Base-by-base conservation (phyloP, 306 rosid genomes). In the Begonia fuchsioides region DNA sequence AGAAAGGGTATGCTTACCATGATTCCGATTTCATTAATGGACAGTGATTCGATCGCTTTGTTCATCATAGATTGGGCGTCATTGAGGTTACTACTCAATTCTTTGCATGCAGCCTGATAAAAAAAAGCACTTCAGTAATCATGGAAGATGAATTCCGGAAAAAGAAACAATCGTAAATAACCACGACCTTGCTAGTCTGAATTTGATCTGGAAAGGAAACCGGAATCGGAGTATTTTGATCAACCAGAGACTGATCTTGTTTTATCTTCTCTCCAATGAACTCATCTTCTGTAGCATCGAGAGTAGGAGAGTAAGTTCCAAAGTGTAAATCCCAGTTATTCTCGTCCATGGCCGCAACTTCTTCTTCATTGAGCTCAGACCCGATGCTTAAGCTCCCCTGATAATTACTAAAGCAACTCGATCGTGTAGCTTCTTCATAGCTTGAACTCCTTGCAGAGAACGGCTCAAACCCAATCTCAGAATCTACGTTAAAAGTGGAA, bases 21-120 rank as follows among this genome's bases (percentile, higher is more conserved):
- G 53, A 11, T 63, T 69, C 68, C 81, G 57, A 86, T 76, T 64
- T 81, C 90, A 52, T 69, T 88, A 44, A 86, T 67, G 48, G 83
- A 74, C 14, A 64, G 63, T 57, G 81, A 81, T 66, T 74, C 68
- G 72, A 76, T 86, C 58, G 79, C 75, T 74, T 67, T 78, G 67
- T 58, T 72, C 54, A 70, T 49, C 66, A 52, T 62, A 54, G 72
- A 66, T 49, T 78, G 86, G 72, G 72, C 72, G 51, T 74, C 81
- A 52, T 69, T 76, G 66, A 81, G 13, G 16, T 60, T 67, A 43
- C 68, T 67, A 26, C 19, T 38, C 11, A 32, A 62, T 67, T 72
- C 81, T 67, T 66, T 72, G 51, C 66, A 64, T 43, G 54, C 59
- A 44, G 61, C 88, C 96, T 86, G 72, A 45, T 41, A 58, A 72